These are phyloP conservation scores for Zymoseptoria crescenta DNA, from an alignment of 2,329 filamentous ascomycete genomes.

Conservation along the genomic window DNA sequence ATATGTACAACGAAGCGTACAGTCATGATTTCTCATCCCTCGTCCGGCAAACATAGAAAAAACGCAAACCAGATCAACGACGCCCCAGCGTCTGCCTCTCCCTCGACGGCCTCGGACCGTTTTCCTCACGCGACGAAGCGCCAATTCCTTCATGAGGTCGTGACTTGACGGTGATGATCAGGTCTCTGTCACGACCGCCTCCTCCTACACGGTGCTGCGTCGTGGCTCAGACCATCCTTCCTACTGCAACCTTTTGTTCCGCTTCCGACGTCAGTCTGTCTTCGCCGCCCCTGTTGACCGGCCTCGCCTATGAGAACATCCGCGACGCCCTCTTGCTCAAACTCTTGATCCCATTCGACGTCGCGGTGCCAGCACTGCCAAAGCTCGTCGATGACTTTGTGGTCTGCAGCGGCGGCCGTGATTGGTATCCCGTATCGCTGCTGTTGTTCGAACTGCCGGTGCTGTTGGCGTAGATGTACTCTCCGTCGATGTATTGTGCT, in stretches of 20 bases:
- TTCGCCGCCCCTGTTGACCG: too few relatives aligned
- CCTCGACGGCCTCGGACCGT: too few relatives aligned
- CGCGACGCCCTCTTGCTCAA: background rate
- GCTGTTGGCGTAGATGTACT: conserved; percentile 66
- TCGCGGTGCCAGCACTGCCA: background rate
- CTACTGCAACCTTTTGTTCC: too few relatives aligned
- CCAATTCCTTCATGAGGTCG: background rate
- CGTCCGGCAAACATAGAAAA: background rate
- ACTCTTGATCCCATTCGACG: background rate
- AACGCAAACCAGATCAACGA: background rate
- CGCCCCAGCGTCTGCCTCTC: background rate
- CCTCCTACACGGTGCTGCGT: background rate
- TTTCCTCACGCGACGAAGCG: too few relatives aligned
- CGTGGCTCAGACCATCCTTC: background rate
- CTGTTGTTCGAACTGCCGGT: conserved; percentile 13
- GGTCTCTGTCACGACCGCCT: background rate
- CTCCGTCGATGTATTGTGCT: conserved; percentile 87
- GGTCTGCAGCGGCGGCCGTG: background rate
- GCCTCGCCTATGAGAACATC: background rate
- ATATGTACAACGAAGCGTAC: background rate
- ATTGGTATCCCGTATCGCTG: background rate
- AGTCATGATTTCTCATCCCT: background rate
- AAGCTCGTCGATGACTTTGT: background rate
- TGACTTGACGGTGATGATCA: background rate
- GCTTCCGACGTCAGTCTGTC: too few relatives aligned